These are phyloP conservation scores for Phytophthora macrochlamydospora DNA, from an alignment of 352 stramenopile genomes.

Conservation along the genomic window DNA sequence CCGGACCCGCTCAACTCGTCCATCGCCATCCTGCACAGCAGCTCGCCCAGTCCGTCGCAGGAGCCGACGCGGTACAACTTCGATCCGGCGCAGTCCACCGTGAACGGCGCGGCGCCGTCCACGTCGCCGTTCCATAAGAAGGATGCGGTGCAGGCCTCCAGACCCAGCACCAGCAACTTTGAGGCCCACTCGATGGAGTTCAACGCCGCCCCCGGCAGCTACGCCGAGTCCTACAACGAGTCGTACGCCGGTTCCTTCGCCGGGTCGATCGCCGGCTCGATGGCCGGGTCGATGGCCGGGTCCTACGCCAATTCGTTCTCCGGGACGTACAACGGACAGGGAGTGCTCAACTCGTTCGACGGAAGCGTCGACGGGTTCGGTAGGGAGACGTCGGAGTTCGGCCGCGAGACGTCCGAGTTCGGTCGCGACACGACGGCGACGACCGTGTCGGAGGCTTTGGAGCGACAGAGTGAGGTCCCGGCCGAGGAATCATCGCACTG, in stretches of 20 bases:
- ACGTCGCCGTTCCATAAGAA: constrained; percentile 46
- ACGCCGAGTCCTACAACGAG: constrained; percentile 61
- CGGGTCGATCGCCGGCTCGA: not conserved
- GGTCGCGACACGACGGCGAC: constrained; percentile 36
- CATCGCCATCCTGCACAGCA: constrained; percentile 39
- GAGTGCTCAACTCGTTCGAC: constrained; percentile 61
- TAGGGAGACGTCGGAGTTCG: not conserved
- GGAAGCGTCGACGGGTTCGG: constrained; percentile 38
- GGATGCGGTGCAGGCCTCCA: constrained; percentile 43
- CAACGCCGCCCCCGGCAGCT: constrained; percentile 45
- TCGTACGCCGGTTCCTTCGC: constrained; percentile 51
- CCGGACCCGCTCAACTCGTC: constrained; percentile 31
- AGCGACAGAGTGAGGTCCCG: constrained; percentile 30
- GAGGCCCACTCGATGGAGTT: constrained; percentile 64
- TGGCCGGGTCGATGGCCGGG: constrained; percentile 21
- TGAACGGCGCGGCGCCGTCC: constrained; percentile 29
- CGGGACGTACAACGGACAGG: constrained; percentile 56
- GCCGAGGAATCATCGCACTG: constrained; percentile 55
- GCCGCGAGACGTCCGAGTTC: constrained; percentile 36
- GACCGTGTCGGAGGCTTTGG: constrained; percentile 35
- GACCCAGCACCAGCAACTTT: constrained; percentile 52
- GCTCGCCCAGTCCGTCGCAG: constrained; percentile 24
- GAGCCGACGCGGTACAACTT: constrained; percentile 41
- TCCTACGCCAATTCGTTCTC: constrained; percentile 54
- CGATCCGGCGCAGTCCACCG: constrained; percentile 36